phyloP scores from a whole-genome alignment of 345 rosid genomes.

The sweet orange (Citrus sinensis) region DNA sequence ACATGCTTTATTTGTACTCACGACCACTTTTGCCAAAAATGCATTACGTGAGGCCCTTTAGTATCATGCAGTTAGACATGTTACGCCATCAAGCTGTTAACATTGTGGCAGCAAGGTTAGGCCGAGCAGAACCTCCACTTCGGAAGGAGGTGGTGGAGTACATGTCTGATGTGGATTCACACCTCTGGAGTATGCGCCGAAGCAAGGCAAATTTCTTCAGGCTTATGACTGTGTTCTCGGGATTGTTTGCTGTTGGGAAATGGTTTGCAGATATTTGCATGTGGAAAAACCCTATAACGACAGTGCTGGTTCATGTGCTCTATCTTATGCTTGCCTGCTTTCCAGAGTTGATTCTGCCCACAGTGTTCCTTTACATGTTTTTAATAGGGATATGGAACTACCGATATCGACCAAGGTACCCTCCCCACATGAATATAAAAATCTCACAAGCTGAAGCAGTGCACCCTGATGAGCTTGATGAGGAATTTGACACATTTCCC shows the following conservation, averaged over 20 bases:
- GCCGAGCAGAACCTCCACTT: conserved; percentile 92
- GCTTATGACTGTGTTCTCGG: conserved; percentile 75
- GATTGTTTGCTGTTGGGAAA: conserved; percentile 68
- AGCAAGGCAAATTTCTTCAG: conserved; percentile 95
- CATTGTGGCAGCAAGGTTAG: conserved; percentile 74
- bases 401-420: conserved; percentile 88
- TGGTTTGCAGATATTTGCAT: conserved; percentile 85
- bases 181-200: conserved; percentile 95
- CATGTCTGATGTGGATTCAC: conserved; percentile 92
- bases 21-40: conserved; percentile 88
- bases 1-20: conserved; percentile 85
- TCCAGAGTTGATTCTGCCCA: conserved; percentile 88
- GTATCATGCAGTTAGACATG: conserved; percentile 85
- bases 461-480: conserved; percentile 88
- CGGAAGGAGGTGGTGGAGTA: conserved; percentile 93
- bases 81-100: conserved; percentile 80
- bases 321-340: conserved; percentile 81
- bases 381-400: conserved; percentile 89
- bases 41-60: conserved; percentile 84
- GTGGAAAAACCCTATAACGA: conserved; percentile 87
- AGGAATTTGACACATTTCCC: conserved; percentile 92
- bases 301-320: conserved; percentile 83
- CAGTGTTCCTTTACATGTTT: conserved; percentile 87
- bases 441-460: conserved; percentile 87
- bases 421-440: conserved; percentile 96